A percentile compares a stretch with the other conserved stretches of the same genome.
Conservation (phyloP, 441 rosid species). For the Kokia cookei region DNA sequence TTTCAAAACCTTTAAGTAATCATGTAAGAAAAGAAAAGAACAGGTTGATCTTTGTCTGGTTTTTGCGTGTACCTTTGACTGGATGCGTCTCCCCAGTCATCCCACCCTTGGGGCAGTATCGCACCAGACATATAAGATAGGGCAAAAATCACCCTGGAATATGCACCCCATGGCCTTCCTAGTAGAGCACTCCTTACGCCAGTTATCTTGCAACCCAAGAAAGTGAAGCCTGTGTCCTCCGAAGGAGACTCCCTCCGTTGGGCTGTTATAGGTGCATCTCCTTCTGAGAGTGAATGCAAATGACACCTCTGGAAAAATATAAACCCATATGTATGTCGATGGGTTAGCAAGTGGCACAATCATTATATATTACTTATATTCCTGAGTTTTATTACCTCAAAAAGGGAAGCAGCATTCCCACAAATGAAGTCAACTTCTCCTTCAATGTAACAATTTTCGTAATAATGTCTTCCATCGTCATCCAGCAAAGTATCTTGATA, state of each 20-base stretch:
- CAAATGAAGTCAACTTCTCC: constrained; percentile 51
- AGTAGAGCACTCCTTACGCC: constrained; percentile 48
- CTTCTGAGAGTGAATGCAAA: constrained; percentile 37
- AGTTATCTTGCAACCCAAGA: constrained; percentile 51
- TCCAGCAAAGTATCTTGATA: constrained; percentile 50
- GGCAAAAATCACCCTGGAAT: constrained; percentile 51
- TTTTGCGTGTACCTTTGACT: constrained; percentile 1
- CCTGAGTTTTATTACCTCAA: constrained; percentile 8
- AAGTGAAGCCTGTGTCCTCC: constrained; percentile 56
- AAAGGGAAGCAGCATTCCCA: constrained; percentile 45
- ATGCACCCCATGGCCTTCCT: constrained; percentile 69
- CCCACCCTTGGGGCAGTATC: constrained; percentile 49
- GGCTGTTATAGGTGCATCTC: constrained; percentile 49
- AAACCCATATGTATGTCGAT: background rate
- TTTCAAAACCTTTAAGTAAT: background rate
- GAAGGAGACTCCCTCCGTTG: constrained; percentile 47
- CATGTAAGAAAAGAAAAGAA: background rate
- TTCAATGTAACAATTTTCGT: constrained; percentile 41
- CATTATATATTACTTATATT: background rate
- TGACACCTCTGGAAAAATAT: constrained; percentile 26
- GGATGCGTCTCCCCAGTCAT: constrained; percentile 44
- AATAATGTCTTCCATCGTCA: constrained; percentile 48
- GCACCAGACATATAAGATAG: constrained; percentile 52
- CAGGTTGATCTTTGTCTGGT: background rate
- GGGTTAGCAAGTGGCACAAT: background rate